Base-by-base conservation (phyloP, 371 early-diverging fungal species). In the Apophysomyces trapeziformis region DNA sequence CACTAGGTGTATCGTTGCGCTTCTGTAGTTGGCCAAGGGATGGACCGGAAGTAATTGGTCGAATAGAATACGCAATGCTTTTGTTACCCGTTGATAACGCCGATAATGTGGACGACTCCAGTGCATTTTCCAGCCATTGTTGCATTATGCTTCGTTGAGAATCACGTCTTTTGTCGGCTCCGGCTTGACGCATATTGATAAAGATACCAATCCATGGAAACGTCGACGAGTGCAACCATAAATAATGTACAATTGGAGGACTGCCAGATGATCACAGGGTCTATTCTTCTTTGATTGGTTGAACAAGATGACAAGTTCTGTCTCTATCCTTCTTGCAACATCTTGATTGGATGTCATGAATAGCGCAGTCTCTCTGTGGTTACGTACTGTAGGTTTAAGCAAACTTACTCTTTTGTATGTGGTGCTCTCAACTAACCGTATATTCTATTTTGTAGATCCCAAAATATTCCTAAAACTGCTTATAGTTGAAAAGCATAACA, bases 221-320 rank as follows among this genome's bases (percentile, higher is more conserved):
- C 21, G 9, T n/a, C 5, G 21, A 21, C 21, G 54, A 4, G 54
- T 50, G 11, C 9, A 50, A 21, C 18, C 21, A 9, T 50, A 50
- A 47, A 50, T n/a, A 50, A 21, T 18, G 21, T 13, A 13, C 13
- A 41, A 8, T 5, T 9, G n/a, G 54, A 35, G 47, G 54, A 8
- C 54, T 50, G 21, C 61, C 57, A 61, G 61, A 64, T 57, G 58
- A 67, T 69, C 70, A 73, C 65, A 65, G 64, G 73, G 66, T 61
- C 50, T 69, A 13, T 18, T 32, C 14, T 7, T 43, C 9, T 73
- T n/a, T 69, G 69, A 69, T 73, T 73, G 73, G 73, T 32, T 38
- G 39, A 26, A 35, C 32, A 60, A 35, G 67, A 73, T 73, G 73
- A 73, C 73, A 73, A 67, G 70, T 73, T 69, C 58, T 73, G 69